Base-by-base conservation (phyloP, 1,139 yeast species). In the Blastobotrys persicus region DNA sequence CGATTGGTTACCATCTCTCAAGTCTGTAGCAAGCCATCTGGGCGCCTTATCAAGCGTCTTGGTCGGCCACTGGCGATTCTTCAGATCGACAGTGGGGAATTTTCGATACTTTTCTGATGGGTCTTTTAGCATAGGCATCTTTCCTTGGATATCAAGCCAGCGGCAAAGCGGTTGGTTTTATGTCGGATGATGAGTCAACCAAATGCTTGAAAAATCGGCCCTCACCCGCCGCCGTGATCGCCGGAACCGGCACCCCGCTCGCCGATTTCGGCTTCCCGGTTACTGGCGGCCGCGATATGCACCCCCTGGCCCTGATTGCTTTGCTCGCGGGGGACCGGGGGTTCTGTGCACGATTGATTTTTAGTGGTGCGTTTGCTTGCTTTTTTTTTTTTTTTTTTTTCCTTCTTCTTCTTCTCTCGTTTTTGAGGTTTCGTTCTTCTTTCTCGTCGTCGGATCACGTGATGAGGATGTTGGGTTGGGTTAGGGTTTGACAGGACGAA, bases 1-100 rank as follows among this genome's bases (percentile, higher is more conserved):
- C 9, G 97, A 87, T 72, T 92, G 98, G 73, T 92, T 92, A 50
- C 98, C 98, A 67, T 92, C 98, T 69, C 98, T 80, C 61, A 92
- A 78, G 67, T 92, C 98, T 2, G 98, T 92, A 6, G 96, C 86
- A 49, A 92, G 78, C 98, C 98, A 92, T 67, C 98, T 78, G 50
- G 98, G 98, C 2, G 97, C 85, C 66, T 83, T 83, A 47, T 79
- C 79, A 59, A 92, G 76, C 35, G 81, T 72, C 49, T 80, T 81
- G 54, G 78, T 71, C 9, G 98, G 98, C 98, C 98, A 92, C 56
- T 82, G 80, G 59, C 98, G 80, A 61, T 85, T 78, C 20, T 88
- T 82, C 56, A 91, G 74, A 43, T 81, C 68, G 43, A 91, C 73
- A 2, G 84, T 79, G 49, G 81, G 78, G 63, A 85, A 88, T 45